phyloP scores from a whole-genome alignment of 768 basidiomycete genomes.

The Lentinula edodes region DNA sequence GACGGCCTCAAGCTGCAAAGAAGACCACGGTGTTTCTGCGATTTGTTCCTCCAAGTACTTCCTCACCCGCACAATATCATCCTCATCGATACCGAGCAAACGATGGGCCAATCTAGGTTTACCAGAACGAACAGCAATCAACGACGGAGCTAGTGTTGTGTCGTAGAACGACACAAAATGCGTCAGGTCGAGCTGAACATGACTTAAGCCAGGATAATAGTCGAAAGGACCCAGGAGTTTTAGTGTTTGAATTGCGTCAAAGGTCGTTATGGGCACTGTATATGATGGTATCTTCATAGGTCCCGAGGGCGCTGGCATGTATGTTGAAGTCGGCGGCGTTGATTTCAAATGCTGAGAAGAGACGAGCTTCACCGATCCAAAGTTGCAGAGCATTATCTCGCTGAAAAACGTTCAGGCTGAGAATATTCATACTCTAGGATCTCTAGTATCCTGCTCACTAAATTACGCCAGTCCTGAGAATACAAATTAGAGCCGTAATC shows the following conservation, averaged over 20 bases:
- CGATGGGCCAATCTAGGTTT: conserved; percentile 30
- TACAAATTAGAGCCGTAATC: too few relatives aligned
- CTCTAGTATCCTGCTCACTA: too few relatives aligned
- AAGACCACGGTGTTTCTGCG: neutral
- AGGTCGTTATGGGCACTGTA: neutral
- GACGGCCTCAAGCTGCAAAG: neutral
- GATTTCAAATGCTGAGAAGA: conserved; percentile 14
- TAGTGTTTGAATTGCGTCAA: neutral
- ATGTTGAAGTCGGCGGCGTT: too few relatives aligned
- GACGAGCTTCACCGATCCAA: conserved; percentile 29
- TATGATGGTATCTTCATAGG: neutral
- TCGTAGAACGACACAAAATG: conserved; percentile 40
- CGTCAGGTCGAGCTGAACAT: conserved; percentile 34
- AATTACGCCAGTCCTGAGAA: too few relatives aligned
- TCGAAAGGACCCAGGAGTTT: conserved; percentile 25
- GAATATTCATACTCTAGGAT: conserved; percentile 11
- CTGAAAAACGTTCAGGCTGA: conserved; percentile 16
- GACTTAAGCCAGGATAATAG: conserved; percentile 34
- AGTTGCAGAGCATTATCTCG: conserved; percentile 45
- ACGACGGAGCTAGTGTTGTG: conserved; percentile 25
- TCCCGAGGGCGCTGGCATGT: too few relatives aligned
- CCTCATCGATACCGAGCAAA: conserved; percentile 21
- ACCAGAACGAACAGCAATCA: conserved; percentile 22
- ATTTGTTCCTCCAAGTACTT: conserved; percentile 17
- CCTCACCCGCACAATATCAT: conserved; percentile 20